Conservation (phyloP, 192 early-diverging fungal species). For the Podila minutissima region DNA sequence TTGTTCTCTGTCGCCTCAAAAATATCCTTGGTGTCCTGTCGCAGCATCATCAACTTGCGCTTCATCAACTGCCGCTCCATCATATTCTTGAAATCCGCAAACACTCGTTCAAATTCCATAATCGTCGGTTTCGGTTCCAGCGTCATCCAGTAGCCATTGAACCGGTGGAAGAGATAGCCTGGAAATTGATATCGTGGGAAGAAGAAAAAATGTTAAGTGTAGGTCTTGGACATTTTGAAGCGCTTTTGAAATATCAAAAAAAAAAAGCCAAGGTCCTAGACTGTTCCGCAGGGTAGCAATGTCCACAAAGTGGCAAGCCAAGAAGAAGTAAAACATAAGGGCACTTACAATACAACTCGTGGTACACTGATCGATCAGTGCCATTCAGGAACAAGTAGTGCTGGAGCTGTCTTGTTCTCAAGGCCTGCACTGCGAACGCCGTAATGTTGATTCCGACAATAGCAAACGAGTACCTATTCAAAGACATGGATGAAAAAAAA, state of each 20-base stretch:
- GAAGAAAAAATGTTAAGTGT: not conserved
- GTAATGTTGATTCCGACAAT: constrained; percentile 86
- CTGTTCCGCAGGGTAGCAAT: too few relatives aligned
- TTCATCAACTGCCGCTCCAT: constrained; percentile 61
- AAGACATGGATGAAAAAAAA: not conserved
- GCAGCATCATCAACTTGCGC: constrained; percentile 51
- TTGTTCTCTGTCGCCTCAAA: not conserved
- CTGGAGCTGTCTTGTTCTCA: constrained; percentile 73
- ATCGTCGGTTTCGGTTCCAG: constrained; percentile 65
- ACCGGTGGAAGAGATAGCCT: constrained; percentile 76
- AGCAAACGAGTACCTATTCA: constrained; percentile 77
- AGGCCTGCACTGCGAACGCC: constrained; percentile 65
- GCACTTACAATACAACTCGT: constrained; percentile 81
- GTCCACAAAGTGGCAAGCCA: not conserved
- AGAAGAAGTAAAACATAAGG: not conserved
- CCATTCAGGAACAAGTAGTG: constrained; percentile 70
- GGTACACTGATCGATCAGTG: constrained; percentile 61
- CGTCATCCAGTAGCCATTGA: constrained; percentile 71
- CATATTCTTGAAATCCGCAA: constrained; percentile 64
- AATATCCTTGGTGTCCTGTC: constrained; percentile 32
- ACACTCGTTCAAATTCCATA: constrained; percentile 78
- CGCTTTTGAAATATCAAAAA: not conserved
- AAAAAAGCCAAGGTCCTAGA: not conserved
- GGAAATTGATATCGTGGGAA: not conserved
- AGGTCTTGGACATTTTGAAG: too few relatives aligned